phyloP scores from a whole-genome alignment of 805 yeast species.

The Wickerhamiella siamensis region DNA sequence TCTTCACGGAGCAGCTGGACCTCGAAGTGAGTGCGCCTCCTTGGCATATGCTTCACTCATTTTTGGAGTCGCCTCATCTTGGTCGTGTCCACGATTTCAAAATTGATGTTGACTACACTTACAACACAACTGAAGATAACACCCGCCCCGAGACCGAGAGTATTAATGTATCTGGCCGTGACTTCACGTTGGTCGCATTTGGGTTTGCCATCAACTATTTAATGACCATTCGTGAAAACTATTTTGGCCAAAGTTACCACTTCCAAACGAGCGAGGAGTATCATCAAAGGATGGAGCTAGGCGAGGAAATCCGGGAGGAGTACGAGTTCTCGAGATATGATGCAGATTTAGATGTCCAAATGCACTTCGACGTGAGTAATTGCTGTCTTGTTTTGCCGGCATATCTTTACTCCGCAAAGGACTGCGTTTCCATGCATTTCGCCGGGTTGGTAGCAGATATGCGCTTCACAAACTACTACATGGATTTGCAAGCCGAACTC shows the following conservation, averaged over 20 bases:
- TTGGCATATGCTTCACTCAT: constrained; percentile 78
- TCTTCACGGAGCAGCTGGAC: constrained; percentile 40
- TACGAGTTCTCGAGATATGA: constrained; percentile 20
- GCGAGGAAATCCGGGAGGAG: constrained; percentile 8
- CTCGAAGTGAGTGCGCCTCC: constrained; percentile 66
- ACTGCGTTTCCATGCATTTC: constrained; percentile 49
- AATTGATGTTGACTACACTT: constrained; percentile 50
- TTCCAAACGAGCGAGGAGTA: constrained; percentile 82
- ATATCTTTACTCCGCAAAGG: constrained; percentile 47
- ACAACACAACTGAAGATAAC: constrained; percentile 29
- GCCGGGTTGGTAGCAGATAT: constrained; percentile 60
- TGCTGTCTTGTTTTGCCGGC: constrained; percentile 67
- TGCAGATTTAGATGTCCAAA: constrained; percentile 65
- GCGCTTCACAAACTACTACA: constrained; percentile 80
- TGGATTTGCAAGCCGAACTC: constrained; percentile 68
- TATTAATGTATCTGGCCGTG: constrained; percentile 49
- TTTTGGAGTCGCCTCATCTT: constrained; percentile 44
- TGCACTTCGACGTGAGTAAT: constrained; percentile 52
- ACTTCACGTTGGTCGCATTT: constrained; percentile 54
- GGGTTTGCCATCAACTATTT: constrained; percentile 70
- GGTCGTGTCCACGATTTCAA: constrained; percentile 54
- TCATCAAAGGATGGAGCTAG: constrained; percentile 11
- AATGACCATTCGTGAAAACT: constrained; percentile 67
- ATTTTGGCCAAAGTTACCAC: constrained; percentile 74
- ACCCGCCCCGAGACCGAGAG: constrained; percentile 39